These are phyloP conservation scores for Nannochloris sp. DNA, from an alignment of 139 green algal species.

Conservation along the genomic window DNA sequence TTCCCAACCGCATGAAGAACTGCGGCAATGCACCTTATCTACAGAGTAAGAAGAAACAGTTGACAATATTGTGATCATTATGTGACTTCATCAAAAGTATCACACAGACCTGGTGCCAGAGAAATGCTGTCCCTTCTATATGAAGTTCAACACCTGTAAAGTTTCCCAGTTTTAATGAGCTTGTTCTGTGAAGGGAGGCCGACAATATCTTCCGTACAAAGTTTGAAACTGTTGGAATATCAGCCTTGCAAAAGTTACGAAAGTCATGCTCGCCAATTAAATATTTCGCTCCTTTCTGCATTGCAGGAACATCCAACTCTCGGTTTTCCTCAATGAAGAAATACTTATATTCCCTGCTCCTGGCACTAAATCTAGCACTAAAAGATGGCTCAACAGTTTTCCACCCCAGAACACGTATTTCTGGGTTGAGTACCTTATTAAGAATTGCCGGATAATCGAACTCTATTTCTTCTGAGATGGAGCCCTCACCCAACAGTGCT, in stretches of 20 bases:
- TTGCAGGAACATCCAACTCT: conserved; percentile 59
- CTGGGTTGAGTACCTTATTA: conserved; percentile 50
- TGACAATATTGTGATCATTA: conserved; percentile 11
- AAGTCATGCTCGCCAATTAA: conserved; percentile 91
- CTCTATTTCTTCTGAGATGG: conserved; percentile 40
- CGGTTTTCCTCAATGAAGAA: conserved; percentile 51
- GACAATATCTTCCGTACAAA: conserved; percentile 48
- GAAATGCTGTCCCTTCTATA: conserved; percentile 62
- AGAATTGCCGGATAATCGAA: conserved; percentile 73
- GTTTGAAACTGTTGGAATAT: conserved; percentile 40
- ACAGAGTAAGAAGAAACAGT: conserved; percentile 22
- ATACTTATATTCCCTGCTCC: conserved; percentile 82
- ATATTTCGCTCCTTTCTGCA: conserved; percentile 54
- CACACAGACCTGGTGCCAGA: conserved; percentile 74
- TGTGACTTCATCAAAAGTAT: background rate
- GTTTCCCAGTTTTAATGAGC: background rate
- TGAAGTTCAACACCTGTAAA: conserved; percentile 35
- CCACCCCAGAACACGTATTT: conserved; percentile 82
- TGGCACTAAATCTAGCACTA: conserved; percentile 68
- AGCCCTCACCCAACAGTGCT: conserved; percentile 17
- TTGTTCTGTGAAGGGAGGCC: conserved; percentile 15
- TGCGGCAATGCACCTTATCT: conserved; percentile 84
- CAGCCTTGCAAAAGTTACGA: conserved; percentile 89
- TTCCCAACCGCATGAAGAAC: conserved; percentile 86
- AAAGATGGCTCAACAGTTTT: conserved; percentile 52